Evolutionary conservation across 164 flowering plant species (phyloP).

Genomic region (Magnolia sinica): DNA sequence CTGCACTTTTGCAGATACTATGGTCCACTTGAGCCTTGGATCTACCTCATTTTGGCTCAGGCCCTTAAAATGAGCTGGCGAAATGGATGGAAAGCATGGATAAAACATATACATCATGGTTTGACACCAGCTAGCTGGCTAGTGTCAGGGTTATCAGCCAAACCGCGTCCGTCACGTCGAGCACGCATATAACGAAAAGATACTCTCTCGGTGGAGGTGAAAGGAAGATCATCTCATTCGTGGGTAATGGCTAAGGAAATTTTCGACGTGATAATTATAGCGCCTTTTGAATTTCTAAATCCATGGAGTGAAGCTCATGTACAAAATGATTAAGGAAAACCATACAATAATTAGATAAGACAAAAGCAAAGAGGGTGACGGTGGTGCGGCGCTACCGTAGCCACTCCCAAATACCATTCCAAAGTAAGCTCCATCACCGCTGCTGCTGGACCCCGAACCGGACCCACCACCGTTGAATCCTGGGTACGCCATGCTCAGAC

Average conservation of each 20-base stretch:
- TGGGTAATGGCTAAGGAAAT: not conserved
- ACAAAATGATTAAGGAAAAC: not conserved
- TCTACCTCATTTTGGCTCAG: no score
- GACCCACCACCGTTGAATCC: slow-evolving; percentile 32
- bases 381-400: slow-evolving; percentile 18
- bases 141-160: no score
- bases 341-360: not conserved
- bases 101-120: no score
- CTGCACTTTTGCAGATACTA: no score
- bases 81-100: no score
- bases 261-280: not conserved
- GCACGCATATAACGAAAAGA: no score
- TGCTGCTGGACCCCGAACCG: not conserved
- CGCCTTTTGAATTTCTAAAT: not conserved
- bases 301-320: not conserved
- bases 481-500: slow-evolving; percentile 22
- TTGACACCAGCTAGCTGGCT: no score
- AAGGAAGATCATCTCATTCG: not conserved
- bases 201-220: no score
- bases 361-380: slow-evolving; percentile 8
- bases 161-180: no score
- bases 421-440: slow-evolving; percentile 29
- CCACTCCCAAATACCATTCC: slow-evolving; percentile 45
- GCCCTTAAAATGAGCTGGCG: no score
- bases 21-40: no score